A percentile compares a stretch with the other conserved stretches of the same genome.
These are phyloP conservation scores for Pleurotus pulmonarius DNA, from an alignment of 768 basidiomycete species.

Conservation along the genomic window DNA sequence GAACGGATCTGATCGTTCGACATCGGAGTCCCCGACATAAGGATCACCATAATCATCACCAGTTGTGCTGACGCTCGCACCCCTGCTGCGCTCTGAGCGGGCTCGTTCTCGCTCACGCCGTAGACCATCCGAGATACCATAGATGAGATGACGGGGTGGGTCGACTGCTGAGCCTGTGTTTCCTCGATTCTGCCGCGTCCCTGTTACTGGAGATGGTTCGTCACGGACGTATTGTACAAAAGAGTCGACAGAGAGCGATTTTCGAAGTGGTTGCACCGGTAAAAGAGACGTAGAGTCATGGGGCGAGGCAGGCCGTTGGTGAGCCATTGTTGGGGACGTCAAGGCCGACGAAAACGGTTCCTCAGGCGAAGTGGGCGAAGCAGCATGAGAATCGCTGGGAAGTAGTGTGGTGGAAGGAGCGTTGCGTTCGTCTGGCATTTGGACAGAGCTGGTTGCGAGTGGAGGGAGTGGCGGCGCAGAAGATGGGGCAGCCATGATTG, in stretches of 20 bases:
- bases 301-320: conserved; percentile 17
- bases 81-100: conserved; percentile 45
- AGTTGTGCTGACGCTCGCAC: conserved; percentile 50
- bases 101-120: conserved; percentile 20
- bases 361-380: conserved; percentile 10
- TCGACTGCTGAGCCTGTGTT: conserved; percentile 31
- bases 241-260: conserved; percentile 77
- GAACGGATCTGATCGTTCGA: conserved; percentile 47
- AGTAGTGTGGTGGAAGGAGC: neutral
- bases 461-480: neutral
- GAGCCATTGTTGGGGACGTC: conserved; percentile 14
- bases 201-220: conserved; percentile 20
- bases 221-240: conserved; percentile 49
- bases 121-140: conserved; percentile 15
- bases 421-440: neutral
- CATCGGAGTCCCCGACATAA: conserved; percentile 42
- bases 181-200: conserved; percentile 34
- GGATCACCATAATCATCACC: conserved; percentile 37
- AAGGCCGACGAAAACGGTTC: conserved; percentile 13
- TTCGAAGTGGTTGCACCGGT: conserved; percentile 48
- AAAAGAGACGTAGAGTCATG: conserved; percentile 22
- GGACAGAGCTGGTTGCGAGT: neutral
- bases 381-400: neutral
- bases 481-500: conserved; percentile 5
- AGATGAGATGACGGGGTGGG: conserved; percentile 25